Base-by-base conservation (phyloP, 371 early-diverging fungal species). In the Rhizopus sp. region DNA sequence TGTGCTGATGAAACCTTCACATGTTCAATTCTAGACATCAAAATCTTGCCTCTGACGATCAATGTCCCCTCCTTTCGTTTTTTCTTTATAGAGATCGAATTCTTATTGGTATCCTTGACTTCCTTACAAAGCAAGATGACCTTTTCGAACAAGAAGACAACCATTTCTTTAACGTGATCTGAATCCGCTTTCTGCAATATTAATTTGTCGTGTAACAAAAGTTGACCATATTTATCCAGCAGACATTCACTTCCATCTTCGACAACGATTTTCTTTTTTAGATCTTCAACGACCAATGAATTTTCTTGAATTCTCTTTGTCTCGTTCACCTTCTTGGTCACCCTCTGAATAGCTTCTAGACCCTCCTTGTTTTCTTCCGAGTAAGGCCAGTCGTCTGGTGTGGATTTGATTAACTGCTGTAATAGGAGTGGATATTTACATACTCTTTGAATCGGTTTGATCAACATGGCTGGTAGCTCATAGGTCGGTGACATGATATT, bases 381-480 rank as follows among this genome's bases (percentile, higher is more conserved):
- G 60, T 85, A 83, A 1, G 83, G 82, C 64, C 90, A 88, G 31
- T 82, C 75, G 13, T 80, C 74, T 6, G 89, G 81, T 13, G 90
- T 88, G 48, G 81, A 68, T 72, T 93, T 93, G 64, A 93, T 72
- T 50, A 96, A 77, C 62, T 95, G 92, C 55, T 89, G 82, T 60
- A 98, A 71, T 37, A 96, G 82, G 16, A 96, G 73, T 16, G 95
- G 94, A 70, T 98, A 99, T 73, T 93, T 95, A 83, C 96, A 95
- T 41, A 98, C 86, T 45, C 99, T 85, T 72, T 99, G 98, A 4
- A 98, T 89, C 0, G 99, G 99, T 68, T 95, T 94, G 73, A 99
- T 96, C 37, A 99, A 80, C 74, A 92, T 87, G 15, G 94, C 91
- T 7, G 89, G 95, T 52, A 98, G 78, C 57, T 89, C 93, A 50